Percentiles rank a stretch among this genome's conserved stretches.
These are phyloP conservation scores for Excoecaria cochinchinensis DNA, from an alignment of 345 rosid genomes.

Conservation along the genomic window DNA sequence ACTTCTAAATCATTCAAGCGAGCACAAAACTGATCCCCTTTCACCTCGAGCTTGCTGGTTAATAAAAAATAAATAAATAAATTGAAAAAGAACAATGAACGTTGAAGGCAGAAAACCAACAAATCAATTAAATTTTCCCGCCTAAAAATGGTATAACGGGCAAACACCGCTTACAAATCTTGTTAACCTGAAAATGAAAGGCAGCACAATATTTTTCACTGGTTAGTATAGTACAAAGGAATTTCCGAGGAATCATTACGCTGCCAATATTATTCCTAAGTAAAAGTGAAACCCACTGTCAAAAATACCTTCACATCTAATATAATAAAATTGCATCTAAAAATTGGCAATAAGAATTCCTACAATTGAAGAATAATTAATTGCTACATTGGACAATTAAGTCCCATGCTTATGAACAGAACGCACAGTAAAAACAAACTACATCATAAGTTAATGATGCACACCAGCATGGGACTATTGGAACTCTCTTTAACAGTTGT, in stretches of 20 bases:
- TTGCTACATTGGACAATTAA: conserved; percentile 3
- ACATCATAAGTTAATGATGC: background rate
- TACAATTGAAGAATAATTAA: background rate
- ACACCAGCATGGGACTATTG: background rate
- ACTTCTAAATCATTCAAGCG: too few relatives aligned
- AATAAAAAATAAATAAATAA: too few relatives aligned
- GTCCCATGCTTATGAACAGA: background rate
- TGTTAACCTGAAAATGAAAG: background rate
- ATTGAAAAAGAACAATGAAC: too few relatives aligned
- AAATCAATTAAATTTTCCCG: too few relatives aligned
- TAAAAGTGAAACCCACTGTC: background rate
- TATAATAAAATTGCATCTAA: conserved; percentile 4
- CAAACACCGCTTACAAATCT: background rate
- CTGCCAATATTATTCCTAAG: conserved; percentile 4
- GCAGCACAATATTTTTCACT: background rate
- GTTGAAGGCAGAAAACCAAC: too few relatives aligned
- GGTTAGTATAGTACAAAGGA: background rate
- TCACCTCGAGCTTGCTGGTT: too few relatives aligned
- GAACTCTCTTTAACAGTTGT: background rate
- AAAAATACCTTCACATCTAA: background rate
- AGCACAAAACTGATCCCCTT: too few relatives aligned
- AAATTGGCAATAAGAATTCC: background rate
- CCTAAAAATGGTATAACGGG: too few relatives aligned
- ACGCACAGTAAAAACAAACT: background rate
- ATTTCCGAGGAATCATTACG: background rate